A percentile compares a stretch with the other conserved stretches of the same genome.
These are phyloP conservation scores for Myriangium duriaei DNA, from an alignment of 2,329 filamentous ascomycete genomes.

Conservation along the genomic window DNA sequence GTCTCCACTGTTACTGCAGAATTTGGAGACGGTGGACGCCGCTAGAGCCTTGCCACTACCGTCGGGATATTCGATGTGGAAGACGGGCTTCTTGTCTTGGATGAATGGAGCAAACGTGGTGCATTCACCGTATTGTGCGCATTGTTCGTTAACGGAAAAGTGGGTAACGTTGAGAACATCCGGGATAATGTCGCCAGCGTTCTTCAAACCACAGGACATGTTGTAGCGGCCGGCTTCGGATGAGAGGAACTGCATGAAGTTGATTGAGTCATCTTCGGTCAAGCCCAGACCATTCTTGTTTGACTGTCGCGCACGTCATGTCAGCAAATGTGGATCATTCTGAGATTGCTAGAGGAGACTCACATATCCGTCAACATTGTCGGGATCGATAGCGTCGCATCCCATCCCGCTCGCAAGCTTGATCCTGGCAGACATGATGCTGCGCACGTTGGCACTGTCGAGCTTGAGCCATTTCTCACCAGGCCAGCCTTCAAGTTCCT, in stretches of 20 bases:
- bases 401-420: slow-evolving; percentile 38
- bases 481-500: slow-evolving; percentile 48
- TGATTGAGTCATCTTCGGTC: slow-evolving; percentile 43
- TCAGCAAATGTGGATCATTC: slow-evolving; percentile 6
- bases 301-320: slow-evolving; percentile 7
- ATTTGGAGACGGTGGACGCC: slow-evolving; percentile 1
- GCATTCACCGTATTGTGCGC: slow-evolving; percentile 49
- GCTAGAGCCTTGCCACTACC: slow-evolving; percentile 16
- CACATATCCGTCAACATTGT: slow-evolving; percentile 19
- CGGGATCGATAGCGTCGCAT: slow-evolving; percentile 27
- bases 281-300: slow-evolving; percentile 39
- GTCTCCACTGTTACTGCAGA: slow-evolving; percentile 28
- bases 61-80: slow-evolving; percentile 59
- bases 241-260: slow-evolving; percentile 50
- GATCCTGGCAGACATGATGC: slow-evolving; percentile 52
- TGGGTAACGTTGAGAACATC: slow-evolving; percentile 41
- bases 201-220: slow-evolving; percentile 56
- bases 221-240: slow-evolving; percentile 41
- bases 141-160: slow-evolving; percentile 60
- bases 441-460: slow-evolving; percentile 43
- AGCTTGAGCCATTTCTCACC: slow-evolving; percentile 56
- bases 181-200: slow-evolving; percentile 48
- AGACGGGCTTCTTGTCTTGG: slow-evolving; percentile 51
- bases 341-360: not conserved
- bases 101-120: slow-evolving; percentile 46